Evolutionary conservation across 2,329 filamentous ascomycete species (phyloP).

Genomic region (Sphaerulina populicola): DNA sequence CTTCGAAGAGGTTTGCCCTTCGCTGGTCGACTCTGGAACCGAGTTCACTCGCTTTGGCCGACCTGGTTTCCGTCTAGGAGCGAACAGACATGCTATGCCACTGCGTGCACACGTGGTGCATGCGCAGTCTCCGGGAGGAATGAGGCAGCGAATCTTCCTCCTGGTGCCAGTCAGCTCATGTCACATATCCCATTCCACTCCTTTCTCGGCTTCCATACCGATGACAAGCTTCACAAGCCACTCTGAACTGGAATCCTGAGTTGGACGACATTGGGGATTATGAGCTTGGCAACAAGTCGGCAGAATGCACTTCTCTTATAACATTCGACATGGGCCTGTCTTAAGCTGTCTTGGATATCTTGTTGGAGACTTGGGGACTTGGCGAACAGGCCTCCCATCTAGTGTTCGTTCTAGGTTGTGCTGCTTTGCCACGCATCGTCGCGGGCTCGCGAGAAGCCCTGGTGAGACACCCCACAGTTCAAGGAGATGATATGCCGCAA

Average conservation of each 20-base stretch:
- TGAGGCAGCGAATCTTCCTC: constrained; percentile 8
- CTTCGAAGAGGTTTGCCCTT: not conserved
- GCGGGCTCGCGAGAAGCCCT: too few relatives aligned
- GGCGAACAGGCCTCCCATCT: not conserved
- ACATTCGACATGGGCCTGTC: not conserved
- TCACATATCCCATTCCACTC: not conserved
- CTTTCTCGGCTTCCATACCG: not conserved
- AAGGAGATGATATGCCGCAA: too few relatives aligned
- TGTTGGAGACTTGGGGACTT: not conserved
- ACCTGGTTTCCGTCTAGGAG: constrained; percentile 7
- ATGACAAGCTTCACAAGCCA: not conserved
- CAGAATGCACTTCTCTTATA: not conserved
- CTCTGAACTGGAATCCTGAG: not conserved
- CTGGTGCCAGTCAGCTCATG: constrained; percentile 2
- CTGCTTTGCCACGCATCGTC: too few relatives aligned
- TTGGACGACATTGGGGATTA: not conserved
- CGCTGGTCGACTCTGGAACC: not conserved
- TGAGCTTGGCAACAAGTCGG: not conserved
- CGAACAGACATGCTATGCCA: constrained; percentile 8
- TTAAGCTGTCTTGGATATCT: not conserved
- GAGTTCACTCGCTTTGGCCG: constrained; percentile 5
- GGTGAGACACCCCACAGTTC: too few relatives aligned
- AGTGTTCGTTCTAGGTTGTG: not conserved
- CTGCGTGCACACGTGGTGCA: constrained; percentile 5
- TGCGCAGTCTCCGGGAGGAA: constrained; percentile 6